Conservation (phyloP, 192 early-diverging fungal genomes). For the Mortierella antarctica region DNA sequence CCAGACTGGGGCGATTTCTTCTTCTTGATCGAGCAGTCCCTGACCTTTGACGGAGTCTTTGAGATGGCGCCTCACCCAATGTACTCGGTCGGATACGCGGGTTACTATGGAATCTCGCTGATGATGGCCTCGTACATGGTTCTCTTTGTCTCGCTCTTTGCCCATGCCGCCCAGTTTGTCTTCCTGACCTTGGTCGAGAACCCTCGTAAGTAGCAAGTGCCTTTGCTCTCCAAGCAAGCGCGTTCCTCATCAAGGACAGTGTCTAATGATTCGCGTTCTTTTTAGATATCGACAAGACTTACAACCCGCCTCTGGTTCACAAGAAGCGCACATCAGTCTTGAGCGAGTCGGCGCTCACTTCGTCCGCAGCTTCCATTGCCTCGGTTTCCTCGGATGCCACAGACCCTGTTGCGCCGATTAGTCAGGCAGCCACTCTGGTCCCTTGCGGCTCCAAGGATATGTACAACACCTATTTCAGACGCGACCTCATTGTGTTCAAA, state of each 20-base stretch:
- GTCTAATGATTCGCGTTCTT: background rate
- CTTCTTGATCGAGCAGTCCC: slow-evolving; percentile 91
- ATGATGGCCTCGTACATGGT: slow-evolving; percentile 94
- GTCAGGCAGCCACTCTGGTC: slow-evolving; percentile 35
- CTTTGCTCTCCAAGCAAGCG: background rate
- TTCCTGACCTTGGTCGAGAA: slow-evolving; percentile 94
- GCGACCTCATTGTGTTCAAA: slow-evolving; percentile 90
- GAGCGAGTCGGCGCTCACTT: background rate
- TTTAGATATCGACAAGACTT: slow-evolving; percentile 71
- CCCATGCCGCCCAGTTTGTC: slow-evolving; percentile 88
- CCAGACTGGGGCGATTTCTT: slow-evolving; percentile 99
- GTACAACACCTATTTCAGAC: slow-evolving; percentile 80
- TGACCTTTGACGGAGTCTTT: slow-evolving; percentile 94
- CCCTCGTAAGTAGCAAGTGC: slow-evolving; percentile 69
- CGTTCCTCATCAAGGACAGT: background rate
- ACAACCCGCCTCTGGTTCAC: slow-evolving; percentile 59
- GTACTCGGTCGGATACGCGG: slow-evolving; percentile 98
- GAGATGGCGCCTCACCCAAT: slow-evolving; percentile 98
- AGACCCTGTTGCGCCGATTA: slow-evolving; percentile 26
- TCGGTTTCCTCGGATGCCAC: background rate
- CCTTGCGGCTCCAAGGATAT: slow-evolving; percentile 57
- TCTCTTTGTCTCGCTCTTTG: slow-evolving; percentile 87
- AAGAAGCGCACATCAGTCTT: slow-evolving; percentile 39
- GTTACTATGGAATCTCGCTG: slow-evolving; percentile 94
- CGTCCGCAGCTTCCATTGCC: background rate